A percentile compares a stretch with the other conserved stretches of the same genome.
These are phyloP conservation scores for Claviceps sp. DNA, from an alignment of 2,329 filamentous ascomycete genomes.

Conservation along the genomic window DNA sequence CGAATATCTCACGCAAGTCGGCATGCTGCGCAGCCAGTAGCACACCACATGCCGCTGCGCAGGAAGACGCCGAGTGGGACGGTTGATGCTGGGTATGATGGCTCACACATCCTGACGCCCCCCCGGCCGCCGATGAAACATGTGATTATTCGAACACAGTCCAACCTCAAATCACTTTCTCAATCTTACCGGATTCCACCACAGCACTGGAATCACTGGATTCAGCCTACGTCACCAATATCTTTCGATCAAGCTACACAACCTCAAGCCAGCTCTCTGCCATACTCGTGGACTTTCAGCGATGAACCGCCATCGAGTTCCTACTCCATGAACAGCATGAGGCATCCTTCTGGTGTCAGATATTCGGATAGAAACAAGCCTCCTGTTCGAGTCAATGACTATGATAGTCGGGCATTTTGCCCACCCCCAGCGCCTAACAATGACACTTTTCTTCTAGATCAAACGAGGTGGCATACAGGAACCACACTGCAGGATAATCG, in stretches of 20 bases:
- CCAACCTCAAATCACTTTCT: slow-evolving; percentile 10
- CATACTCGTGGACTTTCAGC: not conserved
- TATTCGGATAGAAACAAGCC: slow-evolving; percentile 15
- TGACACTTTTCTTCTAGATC: slow-evolving; percentile 18
- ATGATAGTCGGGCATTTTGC: slow-evolving; percentile 25
- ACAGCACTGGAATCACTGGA: slow-evolving; percentile 2
- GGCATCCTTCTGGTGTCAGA: slow-evolving; percentile 8
- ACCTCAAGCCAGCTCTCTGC: not conserved
- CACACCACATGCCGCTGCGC: slow-evolving; percentile 26
- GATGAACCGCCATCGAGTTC: not conserved
- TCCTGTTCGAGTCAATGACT: slow-evolving; percentile 21
- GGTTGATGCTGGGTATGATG: slow-evolving; percentile 82
- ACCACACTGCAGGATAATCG: slow-evolving; percentile 6
- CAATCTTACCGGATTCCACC: slow-evolving; percentile 5
- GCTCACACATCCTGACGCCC: slow-evolving; percentile 58
- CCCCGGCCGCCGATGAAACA: slow-evolving; percentile 72
- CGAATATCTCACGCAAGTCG: slow-evolving; percentile 18
- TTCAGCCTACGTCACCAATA: slow-evolving; percentile 4
- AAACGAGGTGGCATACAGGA: slow-evolving; percentile 11
- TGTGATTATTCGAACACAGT: slow-evolving; percentile 54
- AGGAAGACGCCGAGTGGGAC: slow-evolving; percentile 94
- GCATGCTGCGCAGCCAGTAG: slow-evolving; percentile 6
- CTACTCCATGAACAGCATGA: not conserved
- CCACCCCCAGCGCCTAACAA: slow-evolving; percentile 20
- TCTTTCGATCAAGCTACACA: not conserved